Evolutionary conservation across 257 asterid species (phyloP), one percentile per base, ranked within the genome.

Genomic region (Primulina eburnea): DNA sequence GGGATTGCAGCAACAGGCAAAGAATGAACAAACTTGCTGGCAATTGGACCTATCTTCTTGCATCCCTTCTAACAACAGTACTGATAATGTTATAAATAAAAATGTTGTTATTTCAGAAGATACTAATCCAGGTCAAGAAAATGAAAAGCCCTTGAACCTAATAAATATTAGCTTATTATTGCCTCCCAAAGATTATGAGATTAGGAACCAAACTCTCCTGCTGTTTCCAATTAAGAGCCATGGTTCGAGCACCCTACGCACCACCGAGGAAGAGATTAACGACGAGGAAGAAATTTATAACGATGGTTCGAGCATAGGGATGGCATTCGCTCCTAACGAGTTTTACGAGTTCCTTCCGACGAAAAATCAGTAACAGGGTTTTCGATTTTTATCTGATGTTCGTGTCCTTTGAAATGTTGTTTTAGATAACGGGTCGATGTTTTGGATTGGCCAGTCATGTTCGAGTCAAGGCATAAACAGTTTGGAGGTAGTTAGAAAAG

Each of bases 1-100:
- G 78, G 76, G 76, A 78, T 61, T 69, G 72, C 71, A 73, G 67
- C 71, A 79, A 68, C 78, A 53, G 77, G 76, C 72, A 72, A 73
- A 68, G 72, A 71, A 81, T 70, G 84, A 77, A 60, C 21, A 59
- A 64, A 71, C 20, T 58, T 78, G 73, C 77, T 65, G 79, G 72
- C 76, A 68, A 55, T 69, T 79, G 70, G 80, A 85, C 72, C 67
- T 82, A 53, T 77, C 81, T 71, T 65, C 75, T 16, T 63, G 38
- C 73, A 47, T 38, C 53, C 18, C 73, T 21, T 28, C 76, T 64
- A 52, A 62, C 67, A 74, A 55, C 62, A 43, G 76, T 38, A 28
- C 30, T 28, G 68, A 37, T 43, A 60, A 67, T 59, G 70, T 69
- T 30, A 6, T 60, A 10, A 12, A 43, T 4, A 43, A 12, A 43